Evolutionary conservation across 2,329 filamentous ascomycete genomes (phyloP).

Genomic region (Phaeomoniella chlamydospora): DNA sequence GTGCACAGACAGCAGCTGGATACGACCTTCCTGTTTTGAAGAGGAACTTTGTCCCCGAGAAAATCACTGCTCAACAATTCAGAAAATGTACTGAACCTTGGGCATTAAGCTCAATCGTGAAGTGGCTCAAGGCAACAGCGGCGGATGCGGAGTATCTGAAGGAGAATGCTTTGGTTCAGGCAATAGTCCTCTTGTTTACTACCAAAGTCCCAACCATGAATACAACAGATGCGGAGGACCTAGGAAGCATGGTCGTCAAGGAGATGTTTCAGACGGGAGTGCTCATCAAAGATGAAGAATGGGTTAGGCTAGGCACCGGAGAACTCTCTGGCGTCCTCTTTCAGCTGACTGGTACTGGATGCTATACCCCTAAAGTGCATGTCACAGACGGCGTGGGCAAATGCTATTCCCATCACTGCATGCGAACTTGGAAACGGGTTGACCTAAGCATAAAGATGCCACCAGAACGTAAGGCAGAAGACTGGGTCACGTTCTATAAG

Average conservation of each 20-base stretch:
- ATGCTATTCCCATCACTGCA: conserved; percentile 91
- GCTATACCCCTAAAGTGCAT: conserved; percentile 78
- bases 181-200: conserved; percentile 76
- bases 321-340: conserved; percentile 79
- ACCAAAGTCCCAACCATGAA: conserved; percentile 98
- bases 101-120: conserved; percentile 76
- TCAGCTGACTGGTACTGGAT: conserved; percentile 82
- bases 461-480: conserved; percentile 54
- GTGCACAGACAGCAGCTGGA: conserved; percentile 37
- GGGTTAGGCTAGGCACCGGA: conserved; percentile 80
- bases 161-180: conserved; percentile 72
- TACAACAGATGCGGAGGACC: conserved; percentile 81
- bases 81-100: conserved; percentile 78
- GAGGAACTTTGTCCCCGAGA: conserved; percentile 72
- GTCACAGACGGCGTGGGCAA: conserved; percentile 47
- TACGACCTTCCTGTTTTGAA: conserved; percentile 77
- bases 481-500: conserved; percentile 84
- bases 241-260: conserved; percentile 63
- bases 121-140: conserved; percentile 78
- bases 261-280: conserved; percentile 69
- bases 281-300: conserved; percentile 81
- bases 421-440: conserved; percentile 85
- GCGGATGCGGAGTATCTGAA: conserved; percentile 84
- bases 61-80: conserved; percentile 68
- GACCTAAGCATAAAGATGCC: conserved; percentile 60